phyloP scores from a whole-genome alignment of 371 early-diverging fungal species.

The Zychaea mexicana region DNA sequence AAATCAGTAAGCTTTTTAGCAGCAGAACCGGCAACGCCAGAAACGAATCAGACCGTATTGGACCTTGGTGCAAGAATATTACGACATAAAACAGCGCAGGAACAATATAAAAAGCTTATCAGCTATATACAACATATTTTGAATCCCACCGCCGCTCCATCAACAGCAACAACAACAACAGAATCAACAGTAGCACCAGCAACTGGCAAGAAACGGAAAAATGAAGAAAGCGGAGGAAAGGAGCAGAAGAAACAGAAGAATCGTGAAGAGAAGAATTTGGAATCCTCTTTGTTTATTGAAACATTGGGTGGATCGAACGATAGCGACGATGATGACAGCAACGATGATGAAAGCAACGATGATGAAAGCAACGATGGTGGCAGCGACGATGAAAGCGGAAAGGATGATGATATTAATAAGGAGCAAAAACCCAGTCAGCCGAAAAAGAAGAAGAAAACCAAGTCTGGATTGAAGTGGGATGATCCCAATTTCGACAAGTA shows the following conservation, averaged over 20 bases:
- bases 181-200: neutral
- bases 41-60: conserved; percentile 12
- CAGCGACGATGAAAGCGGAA: neutral
- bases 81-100: conserved; percentile 23
- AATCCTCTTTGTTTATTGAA: conserved; percentile 36
- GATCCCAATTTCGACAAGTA: conserved; percentile 41
- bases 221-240: neutral
- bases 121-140: conserved; percentile 23
- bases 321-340: no score
- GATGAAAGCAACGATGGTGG: conserved; percentile 13
- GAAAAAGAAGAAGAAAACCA: neutral
- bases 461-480: conserved; percentile 22
- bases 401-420: neutral
- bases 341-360: conserved; percentile 16
- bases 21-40: neutral
- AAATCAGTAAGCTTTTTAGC: neutral
- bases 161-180: neutral
- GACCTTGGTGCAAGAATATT: conserved; percentile 37
- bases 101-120: conserved; percentile 21
- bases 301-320: conserved; percentile 28
- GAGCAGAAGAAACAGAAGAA: neutral
- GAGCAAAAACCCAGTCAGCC: neutral
- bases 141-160: neutral
- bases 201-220: conserved; percentile 20
- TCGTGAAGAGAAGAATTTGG: neutral